phyloP scores from a whole-genome alignment of 345 rosid genomes.

The Citrus trifoliata region DNA sequence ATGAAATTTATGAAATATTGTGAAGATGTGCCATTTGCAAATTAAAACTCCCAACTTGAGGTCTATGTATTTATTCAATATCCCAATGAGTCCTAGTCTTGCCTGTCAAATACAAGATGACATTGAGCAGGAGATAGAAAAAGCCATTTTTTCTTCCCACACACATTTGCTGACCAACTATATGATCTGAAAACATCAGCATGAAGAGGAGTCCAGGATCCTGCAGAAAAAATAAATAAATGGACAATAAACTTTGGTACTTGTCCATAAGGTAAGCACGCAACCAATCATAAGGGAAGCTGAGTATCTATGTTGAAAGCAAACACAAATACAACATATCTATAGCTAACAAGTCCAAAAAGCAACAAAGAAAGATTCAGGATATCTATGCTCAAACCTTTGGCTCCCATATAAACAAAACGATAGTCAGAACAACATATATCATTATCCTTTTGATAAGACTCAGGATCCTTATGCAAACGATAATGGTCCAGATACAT shows the following conservation, averaged over 20 bases:
- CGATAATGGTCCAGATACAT: constrained; percentile 66
- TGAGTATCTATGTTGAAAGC: not conserved
- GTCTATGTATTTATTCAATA: not conserved
- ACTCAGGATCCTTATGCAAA: constrained; percentile 59
- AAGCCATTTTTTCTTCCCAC: constrained; percentile 86
- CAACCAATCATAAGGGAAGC: constrained; percentile 15
- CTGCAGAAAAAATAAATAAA: constrained; percentile 38
- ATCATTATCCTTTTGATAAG: constrained; percentile 46
- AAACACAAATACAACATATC: constrained; percentile 1
- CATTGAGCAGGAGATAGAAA: constrained; percentile 68
- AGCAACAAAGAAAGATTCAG: not conserved
- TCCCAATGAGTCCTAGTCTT: constrained; percentile 11
- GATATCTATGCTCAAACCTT: constrained; percentile 49
- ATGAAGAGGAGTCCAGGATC: constrained; percentile 97
- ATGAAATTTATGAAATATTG: not conserved
- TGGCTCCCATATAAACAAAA: constrained; percentile 94
- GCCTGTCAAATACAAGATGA: constrained; percentile 82
- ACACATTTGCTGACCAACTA: constrained; percentile 94
- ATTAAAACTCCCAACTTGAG: not conserved
- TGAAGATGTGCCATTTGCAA: not conserved
- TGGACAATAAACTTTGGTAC: constrained; percentile 4
- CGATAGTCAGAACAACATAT: constrained; percentile 91
- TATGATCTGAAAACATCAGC: constrained; percentile 96
- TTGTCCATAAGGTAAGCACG: constrained; percentile 12
- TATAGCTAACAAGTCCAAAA: constrained; percentile 1